Evolutionary conservation across 1,139 yeast genomes (phyloP).

Genomic region (Blastobotrys illinoisensis): DNA sequence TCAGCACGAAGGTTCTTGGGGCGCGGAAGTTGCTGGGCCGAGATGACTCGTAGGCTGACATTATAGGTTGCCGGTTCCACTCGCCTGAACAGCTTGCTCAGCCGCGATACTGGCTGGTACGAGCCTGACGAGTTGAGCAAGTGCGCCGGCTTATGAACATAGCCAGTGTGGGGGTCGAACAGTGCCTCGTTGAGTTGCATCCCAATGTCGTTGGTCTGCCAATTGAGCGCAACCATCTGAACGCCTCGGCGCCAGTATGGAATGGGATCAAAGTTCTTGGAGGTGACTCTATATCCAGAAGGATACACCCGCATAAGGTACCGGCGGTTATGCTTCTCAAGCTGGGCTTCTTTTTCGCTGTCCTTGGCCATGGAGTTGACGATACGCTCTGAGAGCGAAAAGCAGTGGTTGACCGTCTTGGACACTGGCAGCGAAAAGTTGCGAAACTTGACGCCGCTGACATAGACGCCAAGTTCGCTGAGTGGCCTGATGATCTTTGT

Average conservation of each 20-base stretch:
- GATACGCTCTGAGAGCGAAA: slow-evolving; percentile 76
- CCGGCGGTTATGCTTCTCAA: slow-evolving; percentile 71
- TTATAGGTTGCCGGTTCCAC: slow-evolving; percentile 18
- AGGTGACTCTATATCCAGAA: slow-evolving; percentile 64
- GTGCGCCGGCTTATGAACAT: slow-evolving; percentile 63
- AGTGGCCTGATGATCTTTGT: slow-evolving; percentile 45
- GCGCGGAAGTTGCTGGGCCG: slow-evolving; percentile 82
- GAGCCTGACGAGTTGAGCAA: slow-evolving; percentile 5
- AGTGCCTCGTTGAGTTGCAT: slow-evolving; percentile 86
- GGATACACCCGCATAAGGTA: slow-evolving; percentile 86
- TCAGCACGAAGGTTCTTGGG: slow-evolving; percentile 45
- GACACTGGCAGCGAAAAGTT: slow-evolving; percentile 86
- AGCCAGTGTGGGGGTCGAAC: slow-evolving; percentile 66
- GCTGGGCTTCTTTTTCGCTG: slow-evolving; percentile 40
- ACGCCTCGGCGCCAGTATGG: slow-evolving; percentile 78
- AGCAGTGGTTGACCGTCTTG: slow-evolving; percentile 72
- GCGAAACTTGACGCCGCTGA: slow-evolving; percentile 70
- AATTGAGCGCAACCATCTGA: slow-evolving; percentile 94
- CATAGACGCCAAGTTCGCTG: slow-evolving; percentile 57
- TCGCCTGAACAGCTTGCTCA: slow-evolving; percentile 8
- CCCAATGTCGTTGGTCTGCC: slow-evolving; percentile 91
- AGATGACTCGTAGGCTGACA: slow-evolving; percentile 47
- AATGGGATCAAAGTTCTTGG: slow-evolving; percentile 77
- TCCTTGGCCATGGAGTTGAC: slow-evolving; percentile 62
- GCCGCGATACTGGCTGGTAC: neutral